These are phyloP conservation scores for Saxophila tyrrhenica DNA, from an alignment of 495 filamentous ascomycete species.

Conservation along the genomic window DNA sequence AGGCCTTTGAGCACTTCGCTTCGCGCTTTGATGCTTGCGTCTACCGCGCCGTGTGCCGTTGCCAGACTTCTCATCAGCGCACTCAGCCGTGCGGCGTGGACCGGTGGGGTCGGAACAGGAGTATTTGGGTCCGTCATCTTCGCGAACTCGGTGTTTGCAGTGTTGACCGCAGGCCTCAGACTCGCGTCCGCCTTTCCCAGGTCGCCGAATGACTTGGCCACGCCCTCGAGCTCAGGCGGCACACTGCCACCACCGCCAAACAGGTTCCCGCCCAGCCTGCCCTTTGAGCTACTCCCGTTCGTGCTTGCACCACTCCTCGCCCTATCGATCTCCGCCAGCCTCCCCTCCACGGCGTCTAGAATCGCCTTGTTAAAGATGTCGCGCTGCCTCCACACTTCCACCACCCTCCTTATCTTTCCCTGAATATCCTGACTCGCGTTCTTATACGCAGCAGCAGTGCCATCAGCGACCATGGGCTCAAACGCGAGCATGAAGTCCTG, in stretches of 20 bases:
- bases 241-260: constrained; percentile 42
- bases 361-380: constrained; percentile 72
- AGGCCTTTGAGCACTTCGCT: constrained; percentile 62
- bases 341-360: constrained; percentile 63
- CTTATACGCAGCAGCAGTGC: constrained; percentile 72
- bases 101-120: constrained; percentile 61
- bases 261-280: constrained; percentile 54
- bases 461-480: constrained; percentile 71
- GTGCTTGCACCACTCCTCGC: constrained; percentile 34
- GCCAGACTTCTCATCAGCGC: constrained; percentile 77
- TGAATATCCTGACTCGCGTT: constrained; percentile 74
- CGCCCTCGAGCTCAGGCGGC: constrained; percentile 64
- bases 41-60: constrained; percentile 81
- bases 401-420: constrained; percentile 71
- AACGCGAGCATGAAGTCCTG: constrained; percentile 87
- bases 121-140: constrained; percentile 62
- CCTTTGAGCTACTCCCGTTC: background rate
- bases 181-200: constrained; percentile 57
- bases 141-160: constrained; percentile 67
- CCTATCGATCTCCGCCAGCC: constrained; percentile 46
- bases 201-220: constrained; percentile 60
- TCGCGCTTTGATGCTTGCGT: constrained; percentile 80
- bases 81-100: constrained; percentile 82
- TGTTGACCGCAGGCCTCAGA: constrained; percentile 48
- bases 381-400: constrained; percentile 87